A percentile compares a stretch with the other conserved stretches of the same genome.
phyloP scores from a whole-genome alignment of 2,329 filamentous ascomycete genomes.

The Ceratocystis lukuohia region DNA sequence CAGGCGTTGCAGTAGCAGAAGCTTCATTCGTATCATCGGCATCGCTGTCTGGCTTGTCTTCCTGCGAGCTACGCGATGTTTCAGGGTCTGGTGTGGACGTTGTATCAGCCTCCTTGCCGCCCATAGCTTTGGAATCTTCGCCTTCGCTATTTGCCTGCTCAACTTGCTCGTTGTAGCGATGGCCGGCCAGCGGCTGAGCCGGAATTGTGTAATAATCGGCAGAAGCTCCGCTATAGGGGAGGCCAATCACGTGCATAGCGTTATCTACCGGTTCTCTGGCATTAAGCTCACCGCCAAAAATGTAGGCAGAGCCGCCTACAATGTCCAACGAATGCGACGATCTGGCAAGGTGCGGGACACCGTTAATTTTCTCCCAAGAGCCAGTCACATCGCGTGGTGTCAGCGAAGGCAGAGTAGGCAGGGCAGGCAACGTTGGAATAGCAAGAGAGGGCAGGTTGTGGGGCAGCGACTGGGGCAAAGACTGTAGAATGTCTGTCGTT shows the following conservation, averaged over 20 bases:
- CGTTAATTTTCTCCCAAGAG: conserved; percentile 46
- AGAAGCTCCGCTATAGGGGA: conserved; percentile 44
- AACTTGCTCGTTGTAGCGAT: background rate
- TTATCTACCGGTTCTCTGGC: conserved; percentile 59
- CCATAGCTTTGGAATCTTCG: conserved; percentile 22
- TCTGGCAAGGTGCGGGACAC: conserved; percentile 44
- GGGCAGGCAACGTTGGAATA: conserved; percentile 22
- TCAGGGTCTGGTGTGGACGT: conserved; percentile 21
- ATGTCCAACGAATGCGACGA: conserved; percentile 62
- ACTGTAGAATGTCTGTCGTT: conserved; percentile 39
- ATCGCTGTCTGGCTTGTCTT: conserved; percentile 21
- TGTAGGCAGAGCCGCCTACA: conserved; percentile 40
- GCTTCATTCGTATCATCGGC: background rate
- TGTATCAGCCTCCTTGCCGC: conserved; percentile 16
- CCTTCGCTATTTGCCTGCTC: conserved; percentile 24
- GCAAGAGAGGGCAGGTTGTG: conserved; percentile 39
- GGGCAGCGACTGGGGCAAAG: conserved; percentile 32
- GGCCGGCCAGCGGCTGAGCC: conserved; percentile 29
- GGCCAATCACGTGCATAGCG: conserved; percentile 50
- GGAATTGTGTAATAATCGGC: conserved; percentile 48
- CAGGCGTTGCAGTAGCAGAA: background rate
- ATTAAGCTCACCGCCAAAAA: conserved; percentile 65
- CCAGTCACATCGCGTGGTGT: conserved; percentile 34
- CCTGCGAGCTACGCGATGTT: conserved; percentile 11
- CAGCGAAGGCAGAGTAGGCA: conserved; percentile 20